These are phyloP conservation scores for Juncus inflexus DNA, from an alignment of 176 grass and related monocot species.

Conservation along the genomic window DNA sequence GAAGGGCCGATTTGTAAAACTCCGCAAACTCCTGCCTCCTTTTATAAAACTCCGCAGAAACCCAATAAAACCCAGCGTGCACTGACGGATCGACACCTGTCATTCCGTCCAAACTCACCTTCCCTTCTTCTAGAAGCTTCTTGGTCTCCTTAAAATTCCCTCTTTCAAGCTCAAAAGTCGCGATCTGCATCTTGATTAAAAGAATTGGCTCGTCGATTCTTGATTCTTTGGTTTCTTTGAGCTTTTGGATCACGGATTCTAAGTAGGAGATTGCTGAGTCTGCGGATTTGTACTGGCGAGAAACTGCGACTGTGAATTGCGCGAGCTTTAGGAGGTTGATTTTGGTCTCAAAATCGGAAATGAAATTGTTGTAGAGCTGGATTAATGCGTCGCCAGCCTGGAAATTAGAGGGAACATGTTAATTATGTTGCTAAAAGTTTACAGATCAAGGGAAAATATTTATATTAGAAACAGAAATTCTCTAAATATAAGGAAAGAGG, in stretches of 20 bases:
- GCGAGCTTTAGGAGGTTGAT: slow-evolving; percentile 83
- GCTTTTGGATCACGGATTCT: slow-evolving; percentile 62
- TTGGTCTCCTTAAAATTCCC: slow-evolving; percentile 77
- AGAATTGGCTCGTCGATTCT: slow-evolving; percentile 71
- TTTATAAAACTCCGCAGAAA: slow-evolving; percentile 83
- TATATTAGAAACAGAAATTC: no score
- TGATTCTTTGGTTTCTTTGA: slow-evolving; percentile 51
- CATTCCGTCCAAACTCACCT: slow-evolving; percentile 71
- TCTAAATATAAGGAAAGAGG: no score
- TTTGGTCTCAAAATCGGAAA: slow-evolving; percentile 85
- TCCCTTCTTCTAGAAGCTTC: slow-evolving; percentile 80
- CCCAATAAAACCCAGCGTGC: slow-evolving; percentile 83
- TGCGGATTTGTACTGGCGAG: slow-evolving; percentile 77
- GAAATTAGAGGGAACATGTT: slow-evolving; percentile 7
- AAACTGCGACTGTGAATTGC: slow-evolving; percentile 68
- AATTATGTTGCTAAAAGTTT: no score
- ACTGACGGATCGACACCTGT: slow-evolving; percentile 85
- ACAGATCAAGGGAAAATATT: no score
- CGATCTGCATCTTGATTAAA: slow-evolving; percentile 90
- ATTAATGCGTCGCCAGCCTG: slow-evolving; percentile 80
- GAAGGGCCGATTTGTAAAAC: slow-evolving; percentile 84
- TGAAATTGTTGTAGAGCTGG: slow-evolving; percentile 87
- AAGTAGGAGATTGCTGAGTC: slow-evolving; percentile 69
- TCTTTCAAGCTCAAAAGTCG: slow-evolving; percentile 62
- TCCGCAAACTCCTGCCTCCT: slow-evolving; percentile 72